A percentile compares a stretch with the other conserved stretches of the same genome.
Evolutionary conservation across 2,329 filamentous ascomycete genomes (phyloP).

Genomic region (Aspergillus sp.): DNA sequence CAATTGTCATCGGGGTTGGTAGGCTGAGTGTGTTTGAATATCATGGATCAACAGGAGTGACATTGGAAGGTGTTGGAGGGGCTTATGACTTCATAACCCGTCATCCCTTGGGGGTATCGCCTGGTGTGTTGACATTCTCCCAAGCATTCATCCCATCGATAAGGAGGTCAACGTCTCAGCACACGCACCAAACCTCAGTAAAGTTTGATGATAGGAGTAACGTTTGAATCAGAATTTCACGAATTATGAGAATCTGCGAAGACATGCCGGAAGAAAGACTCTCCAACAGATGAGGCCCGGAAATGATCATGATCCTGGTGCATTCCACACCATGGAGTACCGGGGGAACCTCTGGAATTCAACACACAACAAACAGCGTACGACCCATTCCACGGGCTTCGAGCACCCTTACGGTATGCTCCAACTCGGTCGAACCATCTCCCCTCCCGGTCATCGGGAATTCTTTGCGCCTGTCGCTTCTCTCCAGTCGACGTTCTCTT

Average conservation of each 20-base stretch:
- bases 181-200: not conserved
- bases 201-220: not conserved
- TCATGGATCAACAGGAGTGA: not conserved
- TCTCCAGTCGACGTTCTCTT: not conserved
- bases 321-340: constrained; percentile 17
- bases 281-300: not conserved
- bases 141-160: not conserved
- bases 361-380: constrained; percentile 19
- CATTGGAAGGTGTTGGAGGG: no score
- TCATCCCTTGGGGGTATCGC: no score
- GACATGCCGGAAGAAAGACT: not conserved
- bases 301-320: constrained; percentile 8
- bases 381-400: constrained; percentile 17
- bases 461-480: not conserved
- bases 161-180: not conserved
- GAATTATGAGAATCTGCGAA: not conserved
- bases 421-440: not conserved
- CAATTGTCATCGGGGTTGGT: not conserved
- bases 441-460: not conserved
- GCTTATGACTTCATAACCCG: no score
- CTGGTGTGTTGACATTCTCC: not conserved
- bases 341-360: constrained; percentile 18
- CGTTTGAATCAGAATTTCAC: not conserved
- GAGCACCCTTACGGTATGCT: constrained; percentile 15
- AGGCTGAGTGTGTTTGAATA: not conserved